Conservation (phyloP, 148 eudicot genomes). For the Rheum nobile region DNA sequence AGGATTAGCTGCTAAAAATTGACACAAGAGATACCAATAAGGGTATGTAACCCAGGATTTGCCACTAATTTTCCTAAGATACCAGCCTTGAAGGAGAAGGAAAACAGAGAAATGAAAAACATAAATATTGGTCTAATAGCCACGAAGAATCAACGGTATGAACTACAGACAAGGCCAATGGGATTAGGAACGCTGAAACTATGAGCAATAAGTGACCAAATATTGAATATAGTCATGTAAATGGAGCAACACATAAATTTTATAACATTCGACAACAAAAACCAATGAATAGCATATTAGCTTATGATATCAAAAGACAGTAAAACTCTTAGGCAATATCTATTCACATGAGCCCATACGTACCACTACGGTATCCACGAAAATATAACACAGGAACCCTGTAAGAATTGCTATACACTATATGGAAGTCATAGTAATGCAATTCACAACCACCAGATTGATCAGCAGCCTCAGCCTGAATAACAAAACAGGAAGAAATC, state of each 20-base stretch:
- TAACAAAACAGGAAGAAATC: conserved; percentile 7
- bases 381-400: conserved; percentile 83
- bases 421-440: conserved; percentile 74
- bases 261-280: neutral
- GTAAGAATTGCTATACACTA: conserved; percentile 68
- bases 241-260: neutral
- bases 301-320: neutral
- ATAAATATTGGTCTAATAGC: neutral
- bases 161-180: neutral
- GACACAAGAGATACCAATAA: neutral
- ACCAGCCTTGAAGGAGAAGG: neutral
- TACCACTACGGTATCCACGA: conserved; percentile 63
- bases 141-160: neutral
- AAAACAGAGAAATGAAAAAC: neutral
- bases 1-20: neutral
- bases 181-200: neutral
- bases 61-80: neutral
- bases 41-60: neutral
- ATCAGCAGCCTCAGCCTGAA: conserved; percentile 22
- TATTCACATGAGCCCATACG: conserved; percentile 1
- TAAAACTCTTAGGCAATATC: neutral
- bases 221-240: neutral
- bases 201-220: neutral
- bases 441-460: conserved; percentile 25
- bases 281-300: neutral